These are phyloP conservation scores for Herpetomonas samuelpessoai DNA, from an alignment of 208 protist genomes.

Conservation along the genomic window DNA sequence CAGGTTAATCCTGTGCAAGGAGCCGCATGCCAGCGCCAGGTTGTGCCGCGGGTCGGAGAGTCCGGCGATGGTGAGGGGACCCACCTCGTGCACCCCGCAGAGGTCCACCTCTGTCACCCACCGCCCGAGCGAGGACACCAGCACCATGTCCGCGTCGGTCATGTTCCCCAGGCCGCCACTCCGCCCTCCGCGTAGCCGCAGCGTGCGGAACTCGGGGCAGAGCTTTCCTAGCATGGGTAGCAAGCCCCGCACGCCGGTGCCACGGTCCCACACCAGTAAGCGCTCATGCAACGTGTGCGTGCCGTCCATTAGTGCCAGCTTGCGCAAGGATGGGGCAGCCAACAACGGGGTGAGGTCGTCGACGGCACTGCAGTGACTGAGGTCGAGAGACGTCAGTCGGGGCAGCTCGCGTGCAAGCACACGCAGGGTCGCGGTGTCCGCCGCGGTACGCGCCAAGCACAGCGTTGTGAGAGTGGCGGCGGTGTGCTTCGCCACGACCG, in stretches of 20 bases:
- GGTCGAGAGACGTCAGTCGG: not conserved
- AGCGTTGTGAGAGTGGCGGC: not conserved
- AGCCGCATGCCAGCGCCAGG: not conserved
- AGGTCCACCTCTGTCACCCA: not conserved
- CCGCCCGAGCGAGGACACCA: not conserved
- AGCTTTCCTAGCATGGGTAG: not conserved
- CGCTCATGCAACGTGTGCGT: not conserved
- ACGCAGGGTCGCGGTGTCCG: not conserved
- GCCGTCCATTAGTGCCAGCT: not conserved
- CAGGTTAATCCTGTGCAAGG: not conserved
- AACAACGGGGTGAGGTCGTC: not conserved
- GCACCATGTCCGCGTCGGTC: not conserved
- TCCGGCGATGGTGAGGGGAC: not conserved
- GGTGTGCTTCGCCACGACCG: not conserved
- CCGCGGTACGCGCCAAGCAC: not conserved
- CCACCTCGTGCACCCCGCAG: not conserved
- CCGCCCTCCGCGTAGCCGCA: not conserved
- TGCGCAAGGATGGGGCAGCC: not conserved
- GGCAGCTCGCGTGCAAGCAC: not conserved
- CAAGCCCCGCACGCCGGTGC: not conserved
- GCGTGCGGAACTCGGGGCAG: not conserved
- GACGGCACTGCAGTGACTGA: not conserved
- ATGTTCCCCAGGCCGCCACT: not conserved
- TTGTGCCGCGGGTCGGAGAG: not conserved
- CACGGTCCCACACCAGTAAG: not conserved